Base-by-base conservation (phyloP, 2,329 filamentous ascomycete species). In the Aspergillus sp. region DNA sequence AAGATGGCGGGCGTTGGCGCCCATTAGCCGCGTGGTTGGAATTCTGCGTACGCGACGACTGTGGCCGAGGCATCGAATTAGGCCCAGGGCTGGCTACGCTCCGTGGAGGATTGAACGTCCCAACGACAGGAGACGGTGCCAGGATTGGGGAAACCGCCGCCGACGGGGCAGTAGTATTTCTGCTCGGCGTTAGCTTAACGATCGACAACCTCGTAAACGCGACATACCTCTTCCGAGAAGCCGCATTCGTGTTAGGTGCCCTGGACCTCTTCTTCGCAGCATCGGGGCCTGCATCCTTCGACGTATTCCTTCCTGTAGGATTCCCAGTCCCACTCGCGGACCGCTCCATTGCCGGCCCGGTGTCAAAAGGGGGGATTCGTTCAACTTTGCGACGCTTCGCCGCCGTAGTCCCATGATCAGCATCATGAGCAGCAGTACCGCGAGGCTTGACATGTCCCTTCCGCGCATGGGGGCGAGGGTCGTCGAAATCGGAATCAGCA, bases 381-480 rank as follows among this genome's bases (percentile, higher is more conserved):
- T 93, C 86, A 2, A 84, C 78, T 61, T 88, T 93, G 43, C 86
- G 78, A 49, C 85, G 74, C 64, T 93, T 93, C 14, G 68, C 63
- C 41, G 49, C 40, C 25, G 45, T 37, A 25, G 24, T 34, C 12
- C 41, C 40, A 16, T 44, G 58, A 25, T 48, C 54, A 15, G 39
- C 32, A 13, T 38, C 39, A 27, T 44, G 41, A 13, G 44, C 51
- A n/a, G 35, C 43, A n/a, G n/a, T n/a, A 42, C 48, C 45, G 34
- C 59, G 48, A 40, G 69, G 60, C 53, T 81, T 79, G 34, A 63
- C 39, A 47, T 61, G 38, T 44, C 64, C 85, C 66, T 86, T 91
- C 30, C 61, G 51, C 34, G 50, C 33, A 25, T 39, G 33, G 49
- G 57, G 35, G 34, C 63, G 64, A 6, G 49, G 44, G 31, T 93